Percentiles rank a stretch among this genome's conserved stretches.
These are phyloP conservation scores for Xenoacremonium recifei DNA, from an alignment of 2,329 filamentous ascomycete genomes.

Conservation along the genomic window DNA sequence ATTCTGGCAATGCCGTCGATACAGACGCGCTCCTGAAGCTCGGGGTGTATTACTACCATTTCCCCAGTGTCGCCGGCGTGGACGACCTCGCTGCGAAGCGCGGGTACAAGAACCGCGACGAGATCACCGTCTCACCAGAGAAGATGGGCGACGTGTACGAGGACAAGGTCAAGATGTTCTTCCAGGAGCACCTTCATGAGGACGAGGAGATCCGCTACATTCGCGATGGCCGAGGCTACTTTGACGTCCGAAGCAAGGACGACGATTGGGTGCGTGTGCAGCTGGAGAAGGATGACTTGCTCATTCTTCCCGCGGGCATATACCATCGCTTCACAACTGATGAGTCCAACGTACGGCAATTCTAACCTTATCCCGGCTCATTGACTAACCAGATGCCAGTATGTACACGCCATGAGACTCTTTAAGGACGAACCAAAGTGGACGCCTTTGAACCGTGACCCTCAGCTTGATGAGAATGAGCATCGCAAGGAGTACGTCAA, in stretches of 20 bases:
- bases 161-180: slow-evolving; percentile 90
- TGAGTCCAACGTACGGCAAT: slow-evolving; percentile 72
- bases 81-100: slow-evolving; percentile 72
- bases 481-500: slow-evolving; percentile 76
- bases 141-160: slow-evolving; percentile 88
- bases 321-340: slow-evolving; percentile 98
- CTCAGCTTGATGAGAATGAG: slow-evolving; percentile 74
- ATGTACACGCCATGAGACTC: slow-evolving; percentile 90
- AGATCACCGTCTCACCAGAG: slow-evolving; percentile 82
- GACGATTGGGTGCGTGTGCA: slow-evolving; percentile 89
- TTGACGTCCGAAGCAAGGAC: slow-evolving; percentile 80
- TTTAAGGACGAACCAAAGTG: slow-evolving; percentile 99
- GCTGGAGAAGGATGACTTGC: slow-evolving; percentile 83
- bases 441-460: slow-evolving; percentile 83
- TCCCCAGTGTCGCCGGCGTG: slow-evolving; percentile 64
- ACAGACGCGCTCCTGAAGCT: slow-evolving; percentile 66
- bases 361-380: not conserved
- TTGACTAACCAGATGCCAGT: slow-evolving; percentile 50
- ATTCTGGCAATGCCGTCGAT: slow-evolving; percentile 72
- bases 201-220: slow-evolving; percentile 99
- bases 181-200: slow-evolving; percentile 93
- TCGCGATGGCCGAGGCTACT: slow-evolving; percentile 82
- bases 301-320: slow-evolving; percentile 91
- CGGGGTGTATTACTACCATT: slow-evolving; percentile 77
- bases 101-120: slow-evolving; percentile 91